Evolutionary conservation across 2,329 filamentous ascomycete genomes (phyloP).

Genomic region (Chaetomiaceae sp.): DNA sequence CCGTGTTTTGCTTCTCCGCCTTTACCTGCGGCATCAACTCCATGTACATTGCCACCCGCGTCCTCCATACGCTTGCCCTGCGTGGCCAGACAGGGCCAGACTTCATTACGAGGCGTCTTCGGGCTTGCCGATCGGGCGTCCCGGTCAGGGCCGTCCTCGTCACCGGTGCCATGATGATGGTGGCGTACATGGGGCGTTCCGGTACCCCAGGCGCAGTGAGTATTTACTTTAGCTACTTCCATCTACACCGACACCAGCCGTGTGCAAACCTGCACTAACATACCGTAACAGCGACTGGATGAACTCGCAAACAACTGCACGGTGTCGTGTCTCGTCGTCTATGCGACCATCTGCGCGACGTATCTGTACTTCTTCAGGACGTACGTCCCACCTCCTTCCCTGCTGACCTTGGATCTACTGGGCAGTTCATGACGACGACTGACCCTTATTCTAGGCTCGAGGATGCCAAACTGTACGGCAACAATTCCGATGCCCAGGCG

Average conservation of each 20-base stretch:
- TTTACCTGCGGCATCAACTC: slow-evolving; percentile 37
- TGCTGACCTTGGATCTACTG: not conserved
- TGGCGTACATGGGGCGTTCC: slow-evolving; percentile 37
- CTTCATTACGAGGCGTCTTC: slow-evolving; percentile 36
- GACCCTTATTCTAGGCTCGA: slow-evolving; percentile 34
- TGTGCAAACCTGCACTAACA: slow-evolving; percentile 9
- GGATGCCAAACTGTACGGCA: slow-evolving; percentile 36
- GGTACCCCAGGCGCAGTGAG: slow-evolving; percentile 34
- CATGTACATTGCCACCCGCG: slow-evolving; percentile 35
- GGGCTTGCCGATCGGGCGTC: slow-evolving; percentile 35
- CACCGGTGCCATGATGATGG: slow-evolving; percentile 35
- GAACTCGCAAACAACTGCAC: slow-evolving; percentile 37
- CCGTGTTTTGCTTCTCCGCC: slow-evolving; percentile 35
- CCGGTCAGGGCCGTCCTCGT: slow-evolving; percentile 36
- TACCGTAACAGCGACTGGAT: slow-evolving; percentile 29
- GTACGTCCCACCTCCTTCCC: slow-evolving; percentile 22
- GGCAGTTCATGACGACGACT: too few species aligned
- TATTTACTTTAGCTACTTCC: not conserved
- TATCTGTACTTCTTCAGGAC: slow-evolving; percentile 37
- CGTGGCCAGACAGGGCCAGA: slow-evolving; percentile 37
- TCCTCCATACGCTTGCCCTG: slow-evolving; percentile 36
- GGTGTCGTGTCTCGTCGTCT: slow-evolving; percentile 38
- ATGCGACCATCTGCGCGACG: slow-evolving; percentile 36
- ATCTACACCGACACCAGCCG: too few species aligned
- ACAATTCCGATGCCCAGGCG: slow-evolving; percentile 35